Percentiles rank a stretch among this genome's conserved stretches.
These are phyloP conservation scores for Letharia lupina DNA, from an alignment of 495 filamentous ascomycete species.

Conservation along the genomic window DNA sequence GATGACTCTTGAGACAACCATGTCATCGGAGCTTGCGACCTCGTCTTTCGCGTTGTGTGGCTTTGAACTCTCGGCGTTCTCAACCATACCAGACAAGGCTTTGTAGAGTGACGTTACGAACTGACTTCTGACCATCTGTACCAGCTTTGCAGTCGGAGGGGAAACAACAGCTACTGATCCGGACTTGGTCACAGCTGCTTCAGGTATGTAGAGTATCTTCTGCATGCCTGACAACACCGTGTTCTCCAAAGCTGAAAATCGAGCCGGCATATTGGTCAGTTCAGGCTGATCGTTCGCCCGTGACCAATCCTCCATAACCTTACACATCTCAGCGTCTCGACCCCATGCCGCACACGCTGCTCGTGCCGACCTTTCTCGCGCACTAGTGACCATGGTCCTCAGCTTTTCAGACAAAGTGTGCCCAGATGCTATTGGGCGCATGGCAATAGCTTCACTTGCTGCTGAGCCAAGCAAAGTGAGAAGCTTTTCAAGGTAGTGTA, in stretches of 20 bases:
- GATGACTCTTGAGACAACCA: neutral
- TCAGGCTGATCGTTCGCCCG: slow-evolving; percentile 67
- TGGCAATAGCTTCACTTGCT: slow-evolving; percentile 74
- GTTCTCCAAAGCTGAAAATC: slow-evolving; percentile 73
- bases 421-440: slow-evolving; percentile 53
- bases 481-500: slow-evolving; percentile 76
- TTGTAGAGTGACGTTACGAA: slow-evolving; percentile 92
- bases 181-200: slow-evolving; percentile 57
- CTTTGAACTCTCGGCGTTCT: slow-evolving; percentile 74
- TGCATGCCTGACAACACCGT: slow-evolving; percentile 75
- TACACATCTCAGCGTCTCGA: slow-evolving; percentile 79
- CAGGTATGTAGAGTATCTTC: slow-evolving; percentile 85
- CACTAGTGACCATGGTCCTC: slow-evolving; percentile 59
- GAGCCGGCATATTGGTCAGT: slow-evolving; percentile 79
- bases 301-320: slow-evolving; percentile 87
- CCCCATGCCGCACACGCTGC: slow-evolving; percentile 82
- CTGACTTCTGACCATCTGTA: slow-evolving; percentile 75
- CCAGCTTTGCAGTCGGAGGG: slow-evolving; percentile 70
- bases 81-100: slow-evolving; percentile 84
- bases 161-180: slow-evolving; percentile 65
- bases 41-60: slow-evolving; percentile 51
- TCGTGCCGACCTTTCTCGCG: slow-evolving; percentile 72
- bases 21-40: slow-evolving; percentile 23
- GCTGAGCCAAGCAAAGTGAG: slow-evolving; percentile 72
- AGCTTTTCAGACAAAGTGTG: slow-evolving; percentile 55